Evolutionary conservation across 2,329 filamentous ascomycete genomes (phyloP), one percentile per base, ranked within the genome.

Genomic region (Camillea tinctor): DNA sequence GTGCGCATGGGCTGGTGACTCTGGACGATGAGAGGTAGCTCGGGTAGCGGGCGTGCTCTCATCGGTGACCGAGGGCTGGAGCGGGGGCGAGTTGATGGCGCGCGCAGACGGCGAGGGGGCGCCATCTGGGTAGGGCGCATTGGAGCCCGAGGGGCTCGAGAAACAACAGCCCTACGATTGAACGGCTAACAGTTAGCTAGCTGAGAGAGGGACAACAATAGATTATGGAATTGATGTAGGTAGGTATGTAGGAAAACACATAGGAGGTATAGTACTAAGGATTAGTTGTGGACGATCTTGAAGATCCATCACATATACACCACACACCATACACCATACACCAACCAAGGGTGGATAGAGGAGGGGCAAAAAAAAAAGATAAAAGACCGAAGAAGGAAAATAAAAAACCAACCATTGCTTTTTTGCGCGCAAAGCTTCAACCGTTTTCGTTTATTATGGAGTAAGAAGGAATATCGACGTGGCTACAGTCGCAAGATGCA

Each of bases 161-260:
- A 85, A 77, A 71, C 84, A 87, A 74, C 84, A 87, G 68, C 84
- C 84, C 84, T 86, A 62, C 17, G 22, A 26, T 19, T 36, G 5
- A 22, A 20, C 23, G 17, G 26, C 26, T 26, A 48, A 21, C 20
- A 60, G 49, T 51, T 11, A 36, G 22, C 36, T 11, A 36, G 22
- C 36, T 17, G 13, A 44, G 50, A 30, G 36, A 30, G 21, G 20
- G 19, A 6, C 20, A 49, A 15, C 22, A 40, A 50, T 13, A 48
- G 19, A n/a, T n/a, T n/a, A n/a, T n/a, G n/a, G n/a, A n/a, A n/a
- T n/a, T n/a, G n/a, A n/a, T n/a, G n/a, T n/a, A n/a, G n/a, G n/a
- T n/a, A n/a, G n/a, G n/a, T n/a, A n/a, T n/a, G n/a, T n/a, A n/a
- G n/a, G n/a, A n/a, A n/a, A n/a, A n/a, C n/a, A n/a, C n/a, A n/a